These are phyloP conservation scores for Solanum chmielewskii DNA, from an alignment of 257 asterid species.

Conservation along the genomic window DNA sequence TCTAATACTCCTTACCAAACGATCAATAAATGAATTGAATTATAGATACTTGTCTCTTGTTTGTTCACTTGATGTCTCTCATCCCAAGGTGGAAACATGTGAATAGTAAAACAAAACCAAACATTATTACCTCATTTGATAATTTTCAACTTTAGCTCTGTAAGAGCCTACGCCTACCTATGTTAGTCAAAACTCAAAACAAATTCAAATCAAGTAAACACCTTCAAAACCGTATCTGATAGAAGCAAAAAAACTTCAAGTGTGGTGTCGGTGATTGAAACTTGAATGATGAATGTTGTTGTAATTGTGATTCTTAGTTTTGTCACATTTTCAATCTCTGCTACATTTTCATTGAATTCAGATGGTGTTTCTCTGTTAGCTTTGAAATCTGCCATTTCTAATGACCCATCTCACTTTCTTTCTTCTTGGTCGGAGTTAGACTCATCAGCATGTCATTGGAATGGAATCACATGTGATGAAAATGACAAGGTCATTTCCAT, in stretches of 20 bases:
- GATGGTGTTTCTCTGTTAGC: conserved; percentile 89
- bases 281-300: background rate
- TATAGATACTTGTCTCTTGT: conserved; percentile 4
- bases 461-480: conserved; percentile 61
- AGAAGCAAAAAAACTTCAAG: background rate
- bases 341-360: conserved; percentile 35
- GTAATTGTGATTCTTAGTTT: conserved; percentile 17
- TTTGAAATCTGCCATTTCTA: conserved; percentile 65
- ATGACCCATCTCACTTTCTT: conserved; percentile 59
- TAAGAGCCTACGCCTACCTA: background rate
- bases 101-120: background rate
- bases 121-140: background rate
- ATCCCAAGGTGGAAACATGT: conserved; percentile 21
- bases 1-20: too few relatives aligned
- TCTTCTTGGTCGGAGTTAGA: conserved; percentile 63
- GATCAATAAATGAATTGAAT: conserved; percentile 2
- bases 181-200: conserved; percentile 4
- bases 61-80: conserved; percentile 5
- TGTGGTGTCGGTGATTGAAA: background rate
- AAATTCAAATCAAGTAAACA: conserved; percentile 30
- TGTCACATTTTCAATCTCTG: conserved; percentile 23
- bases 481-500: conserved; percentile 45
- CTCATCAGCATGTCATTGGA: conserved; percentile 74
- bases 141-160: background rate
- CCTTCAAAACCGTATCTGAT: conserved; percentile 28